These are phyloP conservation scores for Sapria himalayana DNA, from an alignment of 345 rosid species.

Conservation along the genomic window DNA sequence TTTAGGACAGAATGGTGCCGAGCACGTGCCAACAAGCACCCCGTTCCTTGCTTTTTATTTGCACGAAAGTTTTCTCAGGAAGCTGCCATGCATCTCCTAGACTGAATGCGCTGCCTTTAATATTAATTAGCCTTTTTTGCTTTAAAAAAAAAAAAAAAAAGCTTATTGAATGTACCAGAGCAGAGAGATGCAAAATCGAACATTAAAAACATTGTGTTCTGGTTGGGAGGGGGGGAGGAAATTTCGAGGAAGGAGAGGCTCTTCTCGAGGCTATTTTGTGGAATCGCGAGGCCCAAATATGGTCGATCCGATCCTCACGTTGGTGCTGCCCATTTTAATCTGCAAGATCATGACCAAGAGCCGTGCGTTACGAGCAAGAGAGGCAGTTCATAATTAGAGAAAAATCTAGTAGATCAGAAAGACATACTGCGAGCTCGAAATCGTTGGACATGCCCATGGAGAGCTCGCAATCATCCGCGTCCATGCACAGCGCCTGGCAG, in stretches of 20 bases:
- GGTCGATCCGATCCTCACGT: slow-evolving; percentile 79
- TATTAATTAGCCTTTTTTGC: too few relatives aligned
- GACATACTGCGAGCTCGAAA: slow-evolving; percentile 68
- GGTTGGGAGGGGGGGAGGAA: too few relatives aligned
- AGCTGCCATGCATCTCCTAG: slow-evolving; percentile 11
- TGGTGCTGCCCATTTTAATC: slow-evolving; percentile 89
- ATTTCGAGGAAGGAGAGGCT: too few relatives aligned
- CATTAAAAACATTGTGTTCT: too few relatives aligned
- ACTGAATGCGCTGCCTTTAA: too few relatives aligned
- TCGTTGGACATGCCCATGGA: slow-evolving; percentile 98
- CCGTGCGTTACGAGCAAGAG: too few relatives aligned
- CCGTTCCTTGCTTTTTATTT: slow-evolving; percentile 7
- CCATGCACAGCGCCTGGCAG: slow-evolving; percentile 59
- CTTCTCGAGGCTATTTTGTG: slow-evolving; percentile 29
- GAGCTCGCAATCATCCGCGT: slow-evolving; percentile 55
- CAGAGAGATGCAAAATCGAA: too few relatives aligned
- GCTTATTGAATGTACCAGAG: too few relatives aligned
- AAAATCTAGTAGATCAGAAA: too few relatives aligned
- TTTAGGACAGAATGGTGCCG: slow-evolving; percentile 6
- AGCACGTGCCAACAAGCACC: neutral
- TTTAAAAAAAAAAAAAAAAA: too few relatives aligned
- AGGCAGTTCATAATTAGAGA: too few relatives aligned
- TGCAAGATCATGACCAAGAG: slow-evolving; percentile 16
- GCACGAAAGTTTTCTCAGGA: slow-evolving; percentile 12
- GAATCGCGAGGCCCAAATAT: slow-evolving; percentile 82